Evolutionary conservation across 805 yeast genomes (phyloP).

Genomic region (Wickerhamia fluorescens): DNA sequence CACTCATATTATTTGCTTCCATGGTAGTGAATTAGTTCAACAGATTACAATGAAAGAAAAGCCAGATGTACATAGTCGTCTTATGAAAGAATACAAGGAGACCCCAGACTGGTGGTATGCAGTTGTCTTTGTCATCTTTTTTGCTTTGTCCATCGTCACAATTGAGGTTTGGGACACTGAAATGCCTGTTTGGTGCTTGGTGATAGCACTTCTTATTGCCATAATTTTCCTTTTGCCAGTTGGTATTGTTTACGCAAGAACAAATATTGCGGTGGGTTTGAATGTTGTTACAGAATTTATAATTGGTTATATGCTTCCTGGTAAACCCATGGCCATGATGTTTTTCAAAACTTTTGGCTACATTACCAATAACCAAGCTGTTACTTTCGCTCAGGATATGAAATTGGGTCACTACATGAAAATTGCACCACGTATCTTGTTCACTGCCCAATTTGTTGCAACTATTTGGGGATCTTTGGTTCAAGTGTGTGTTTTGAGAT

Average conservation of each 20-base stretch:
- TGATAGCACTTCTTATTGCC: slow-evolving; percentile 34
- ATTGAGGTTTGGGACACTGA: slow-evolving; percentile 34
- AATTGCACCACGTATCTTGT: slow-evolving; percentile 31
- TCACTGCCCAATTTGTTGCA: slow-evolving; percentile 37
- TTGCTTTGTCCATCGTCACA: slow-evolving; percentile 32
- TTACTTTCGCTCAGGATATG: slow-evolving; percentile 42
- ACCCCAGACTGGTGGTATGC: slow-evolving; percentile 41
- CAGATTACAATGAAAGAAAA: slow-evolving; percentile 22
- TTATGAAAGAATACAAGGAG: slow-evolving; percentile 42
- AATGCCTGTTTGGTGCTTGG: slow-evolving; percentile 36
- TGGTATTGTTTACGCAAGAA: slow-evolving; percentile 29
- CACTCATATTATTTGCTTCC: slow-evolving; percentile 50
- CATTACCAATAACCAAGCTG: slow-evolving; percentile 44
- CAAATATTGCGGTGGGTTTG: slow-evolving; percentile 33
- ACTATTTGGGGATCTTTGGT: slow-evolving; percentile 38
- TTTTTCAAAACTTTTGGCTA: slow-evolving; percentile 42
- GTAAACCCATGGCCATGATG: slow-evolving; percentile 43
- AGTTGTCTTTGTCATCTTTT: slow-evolving; percentile 17
- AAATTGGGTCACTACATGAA: slow-evolving; percentile 40
- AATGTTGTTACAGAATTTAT: slow-evolving; percentile 38
- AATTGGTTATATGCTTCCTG: slow-evolving; percentile 39
- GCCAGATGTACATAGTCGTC: slow-evolving; percentile 43
- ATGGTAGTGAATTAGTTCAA: slow-evolving; percentile 42
- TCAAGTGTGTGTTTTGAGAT: slow-evolving; percentile 33
- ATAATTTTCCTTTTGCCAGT: slow-evolving; percentile 33